These are phyloP conservation scores for Colletotrichum magnum DNA, from an alignment of 2,329 filamentous ascomycete genomes.

Conservation along the genomic window DNA sequence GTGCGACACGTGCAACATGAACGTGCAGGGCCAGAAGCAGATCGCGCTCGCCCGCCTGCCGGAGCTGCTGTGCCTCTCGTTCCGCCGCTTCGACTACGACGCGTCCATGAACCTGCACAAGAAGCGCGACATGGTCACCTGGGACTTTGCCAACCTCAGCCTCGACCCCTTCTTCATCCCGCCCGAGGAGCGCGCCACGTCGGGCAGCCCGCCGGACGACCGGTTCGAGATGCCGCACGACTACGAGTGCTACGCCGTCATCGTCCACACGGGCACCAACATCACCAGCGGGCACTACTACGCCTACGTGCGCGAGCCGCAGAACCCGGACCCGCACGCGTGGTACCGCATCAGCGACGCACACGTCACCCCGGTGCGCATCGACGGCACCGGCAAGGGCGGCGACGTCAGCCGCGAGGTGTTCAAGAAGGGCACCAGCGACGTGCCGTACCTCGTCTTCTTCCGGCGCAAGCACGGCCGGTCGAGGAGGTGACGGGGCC, in stretches of 20 bases:
- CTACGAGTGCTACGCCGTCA: constrained; percentile 90
- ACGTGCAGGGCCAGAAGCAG: constrained; percentile 77
- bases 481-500: constrained; percentile 12
- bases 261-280: constrained; percentile 79
- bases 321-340: constrained; percentile 56
- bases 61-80: constrained; percentile 81
- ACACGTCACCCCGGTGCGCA: constrained; percentile 56
- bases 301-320: constrained; percentile 74
- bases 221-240: constrained; percentile 70
- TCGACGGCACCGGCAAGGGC: constrained; percentile 52
- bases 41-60: constrained; percentile 84
- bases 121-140: constrained; percentile 81
- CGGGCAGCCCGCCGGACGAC: constrained; percentile 46
- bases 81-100: constrained; percentile 71
- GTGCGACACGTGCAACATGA: constrained; percentile 81
- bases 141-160: constrained; percentile 80
- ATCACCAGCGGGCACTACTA: constrained; percentile 86
- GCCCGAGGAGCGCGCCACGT: constrained; percentile 52
- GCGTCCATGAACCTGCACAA: constrained; percentile 51
- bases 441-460: constrained; percentile 64
- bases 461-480: constrained; percentile 55
- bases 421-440: constrained; percentile 53
- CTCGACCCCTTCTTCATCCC: constrained; percentile 61
- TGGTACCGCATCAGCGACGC: constrained; percentile 68
- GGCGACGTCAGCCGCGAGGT: constrained; percentile 55